Evolutionary conservation across 2,329 filamentous ascomycete genomes (phyloP).

Genomic region (Zymoseptoria crescenta): DNA sequence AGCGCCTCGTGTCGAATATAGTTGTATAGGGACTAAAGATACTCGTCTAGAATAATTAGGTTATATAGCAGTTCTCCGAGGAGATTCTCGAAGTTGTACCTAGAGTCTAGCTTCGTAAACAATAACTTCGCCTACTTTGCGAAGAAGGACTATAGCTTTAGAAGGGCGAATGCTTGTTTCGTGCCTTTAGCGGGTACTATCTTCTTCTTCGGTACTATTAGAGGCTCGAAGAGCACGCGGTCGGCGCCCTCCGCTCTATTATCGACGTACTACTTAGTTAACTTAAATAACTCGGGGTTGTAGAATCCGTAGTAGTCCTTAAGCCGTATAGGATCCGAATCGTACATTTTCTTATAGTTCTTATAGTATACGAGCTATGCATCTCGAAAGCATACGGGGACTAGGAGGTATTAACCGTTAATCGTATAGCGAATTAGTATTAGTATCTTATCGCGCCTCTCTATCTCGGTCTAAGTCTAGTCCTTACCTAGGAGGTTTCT

Average conservation of each 20-base stretch:
- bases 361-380: not conserved
- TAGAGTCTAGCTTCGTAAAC: not conserved
- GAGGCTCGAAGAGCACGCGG: no score
- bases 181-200: not conserved
- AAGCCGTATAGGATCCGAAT: not conserved
- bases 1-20: not conserved
- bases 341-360: not conserved
- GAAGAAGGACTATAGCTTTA: not conserved
- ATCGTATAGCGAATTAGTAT: not conserved
- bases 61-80: not conserved
- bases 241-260: no score
- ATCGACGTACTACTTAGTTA: not conserved
- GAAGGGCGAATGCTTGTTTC: not conserved
- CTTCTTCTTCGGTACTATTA: not conserved
- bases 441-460: not conserved
- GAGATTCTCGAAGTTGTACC: not conserved
- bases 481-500: not conserved
- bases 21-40: not conserved
- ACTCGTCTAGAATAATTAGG: not conserved
- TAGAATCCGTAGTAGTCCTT: not conserved
- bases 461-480: not conserved
- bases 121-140: not conserved
- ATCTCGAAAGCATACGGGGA: not conserved
- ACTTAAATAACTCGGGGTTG: not conserved
- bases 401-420: not conserved